A percentile compares a stretch with the other conserved stretches of the same genome.
Evolutionary conservation across 345 rosid genomes (phyloP).

Genomic region (Eutrema japonicum): DNA sequence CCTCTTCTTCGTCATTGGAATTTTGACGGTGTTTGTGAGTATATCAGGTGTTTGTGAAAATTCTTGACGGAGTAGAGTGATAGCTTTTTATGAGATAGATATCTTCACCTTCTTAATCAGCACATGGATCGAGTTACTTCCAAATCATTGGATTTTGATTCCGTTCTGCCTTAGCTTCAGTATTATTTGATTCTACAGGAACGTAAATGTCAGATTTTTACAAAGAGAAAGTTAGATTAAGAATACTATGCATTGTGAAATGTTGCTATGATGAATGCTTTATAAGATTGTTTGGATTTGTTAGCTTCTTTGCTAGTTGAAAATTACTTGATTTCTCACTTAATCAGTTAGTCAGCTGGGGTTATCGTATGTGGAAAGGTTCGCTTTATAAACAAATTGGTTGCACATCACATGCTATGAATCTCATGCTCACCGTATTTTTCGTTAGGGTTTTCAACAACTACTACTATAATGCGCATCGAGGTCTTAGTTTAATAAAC

Average conservation of each 20-base stretch:
- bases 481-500: background rate
- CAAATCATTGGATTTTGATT: background rate
- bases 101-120: background rate
- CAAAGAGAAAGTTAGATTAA: slow-evolving; percentile 1
- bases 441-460: background rate
- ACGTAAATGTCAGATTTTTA: background rate
- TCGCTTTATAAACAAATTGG: background rate
- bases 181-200: background rate
- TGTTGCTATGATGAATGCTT: slow-evolving; percentile 5
- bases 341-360: background rate
- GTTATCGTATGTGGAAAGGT: background rate
- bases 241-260: slow-evolving; percentile 8
- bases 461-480: background rate
- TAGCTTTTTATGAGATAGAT: background rate
- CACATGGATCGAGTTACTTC: slow-evolving; percentile 5
- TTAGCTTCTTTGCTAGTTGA: background rate
- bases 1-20: background rate
- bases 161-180: background rate
- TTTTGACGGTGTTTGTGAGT: background rate
- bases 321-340: background rate
- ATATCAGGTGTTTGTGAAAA: slow-evolving; percentile 35
- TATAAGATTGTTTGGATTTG: slow-evolving; percentile 4
- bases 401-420: background rate
- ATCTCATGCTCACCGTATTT: background rate
- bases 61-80: background rate